Percentiles rank a stretch among this genome's conserved stretches.
These are phyloP conservation scores for Apiospora saccharicola DNA, from an alignment of 2,329 filamentous ascomycete genomes.

Conservation along the genomic window DNA sequence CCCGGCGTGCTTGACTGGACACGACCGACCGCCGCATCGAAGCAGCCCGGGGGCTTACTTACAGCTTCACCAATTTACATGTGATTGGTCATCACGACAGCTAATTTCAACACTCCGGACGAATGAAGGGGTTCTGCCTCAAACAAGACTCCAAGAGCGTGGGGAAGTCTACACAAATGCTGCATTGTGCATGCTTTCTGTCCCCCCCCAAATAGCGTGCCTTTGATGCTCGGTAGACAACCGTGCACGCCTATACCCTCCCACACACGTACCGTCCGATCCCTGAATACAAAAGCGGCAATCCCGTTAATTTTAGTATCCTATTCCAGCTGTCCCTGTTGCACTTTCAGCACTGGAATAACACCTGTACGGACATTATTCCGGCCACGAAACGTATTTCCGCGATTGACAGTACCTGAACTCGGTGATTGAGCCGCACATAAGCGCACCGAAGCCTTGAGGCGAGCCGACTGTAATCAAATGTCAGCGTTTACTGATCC, in stretches of 20 bases:
- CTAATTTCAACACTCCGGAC: slow-evolving; percentile 7
- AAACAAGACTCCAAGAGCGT: neutral
- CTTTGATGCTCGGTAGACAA: neutral
- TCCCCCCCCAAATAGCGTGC: neutral
- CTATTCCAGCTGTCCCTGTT: too few species aligned
- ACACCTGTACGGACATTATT: too few species aligned
- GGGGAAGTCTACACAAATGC: neutral
- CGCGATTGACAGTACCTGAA: too few species aligned
- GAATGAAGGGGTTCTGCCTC: neutral
- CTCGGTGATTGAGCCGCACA: too few species aligned
- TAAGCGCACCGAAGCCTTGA: neutral
- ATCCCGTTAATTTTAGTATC: too few species aligned
- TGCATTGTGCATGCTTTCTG: neutral
- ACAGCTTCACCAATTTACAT: neutral
- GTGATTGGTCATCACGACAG: slow-evolving; percentile 17
- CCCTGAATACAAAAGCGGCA: too few species aligned
- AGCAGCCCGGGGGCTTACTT: neutral
- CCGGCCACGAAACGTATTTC: too few species aligned
- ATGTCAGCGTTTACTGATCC: slow-evolving; percentile 4
- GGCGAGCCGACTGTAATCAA: neutral
- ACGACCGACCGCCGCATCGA: neutral
- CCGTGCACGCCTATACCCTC: slow-evolving; percentile 7
- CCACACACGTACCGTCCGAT: neutral
- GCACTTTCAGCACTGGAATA: too few species aligned
- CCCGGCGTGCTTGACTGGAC: neutral